A percentile compares a stretch with the other conserved stretches of the same genome.
phyloP scores from a whole-genome alignment of 2,329 filamentous ascomycete species.

The Diaporthe aspalathi region DNA sequence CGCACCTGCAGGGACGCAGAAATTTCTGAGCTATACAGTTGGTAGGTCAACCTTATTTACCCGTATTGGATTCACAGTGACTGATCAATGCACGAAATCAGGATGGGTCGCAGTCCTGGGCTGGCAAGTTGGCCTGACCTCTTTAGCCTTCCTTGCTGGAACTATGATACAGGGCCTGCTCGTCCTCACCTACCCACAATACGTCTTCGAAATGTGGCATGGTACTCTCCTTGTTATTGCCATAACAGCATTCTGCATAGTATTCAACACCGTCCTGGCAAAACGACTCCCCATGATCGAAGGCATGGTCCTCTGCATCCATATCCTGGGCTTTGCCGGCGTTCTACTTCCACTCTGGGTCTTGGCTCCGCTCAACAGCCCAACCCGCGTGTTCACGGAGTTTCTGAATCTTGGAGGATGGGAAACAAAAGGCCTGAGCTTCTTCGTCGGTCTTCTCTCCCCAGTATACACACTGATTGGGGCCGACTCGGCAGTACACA shows the following conservation, averaged over 20 bases:
- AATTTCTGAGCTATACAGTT: constrained; percentile 65
- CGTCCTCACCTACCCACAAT: constrained; percentile 53
- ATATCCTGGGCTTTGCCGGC: constrained; percentile 48
- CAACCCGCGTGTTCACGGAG: constrained; percentile 54
- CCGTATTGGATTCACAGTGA: not conserved
- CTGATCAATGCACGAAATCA: constrained; percentile 29
- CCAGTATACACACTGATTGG: constrained; percentile 52
- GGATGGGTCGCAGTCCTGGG: constrained; percentile 63
- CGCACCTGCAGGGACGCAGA: constrained; percentile 59
- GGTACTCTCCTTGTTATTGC: constrained; percentile 62
- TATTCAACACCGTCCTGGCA: constrained; percentile 62
- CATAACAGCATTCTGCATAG: constrained; percentile 57
- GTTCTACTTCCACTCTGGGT: constrained; percentile 46
- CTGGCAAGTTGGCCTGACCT: constrained; percentile 55
- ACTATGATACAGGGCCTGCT: constrained; percentile 61
- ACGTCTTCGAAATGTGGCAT: constrained; percentile 57
- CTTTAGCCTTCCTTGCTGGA: constrained; percentile 56
- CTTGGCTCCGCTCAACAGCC: constrained; percentile 42
- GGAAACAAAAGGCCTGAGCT: constrained; percentile 56
- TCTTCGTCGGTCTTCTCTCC: constrained; percentile 59
- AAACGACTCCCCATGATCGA: constrained; percentile 62
- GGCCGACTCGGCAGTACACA: constrained; percentile 50
- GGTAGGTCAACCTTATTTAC: constrained; percentile 46
- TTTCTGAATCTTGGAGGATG: constrained; percentile 63
- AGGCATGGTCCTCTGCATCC: constrained; percentile 60